A percentile compares a stretch with the other conserved stretches of the same genome.
phyloP scores from a whole-genome alignment of 495 filamentous ascomycete species.

The Annulohypoxylon maeteangense region DNA sequence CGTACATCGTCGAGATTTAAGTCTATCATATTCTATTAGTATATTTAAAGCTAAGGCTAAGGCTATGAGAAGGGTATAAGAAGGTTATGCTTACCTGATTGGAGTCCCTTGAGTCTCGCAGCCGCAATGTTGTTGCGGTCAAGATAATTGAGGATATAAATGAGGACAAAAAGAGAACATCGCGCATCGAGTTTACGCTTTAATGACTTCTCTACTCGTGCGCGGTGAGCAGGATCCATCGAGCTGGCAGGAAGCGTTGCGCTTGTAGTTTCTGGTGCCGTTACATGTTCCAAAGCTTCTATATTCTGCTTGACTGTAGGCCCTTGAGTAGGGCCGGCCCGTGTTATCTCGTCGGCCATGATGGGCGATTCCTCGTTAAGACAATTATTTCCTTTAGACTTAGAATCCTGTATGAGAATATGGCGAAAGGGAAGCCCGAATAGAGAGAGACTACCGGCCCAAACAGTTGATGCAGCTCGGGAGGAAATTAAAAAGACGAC shows the following conservation, averaged over 20 bases:
- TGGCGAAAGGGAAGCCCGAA: not conserved
- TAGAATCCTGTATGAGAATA: not conserved
- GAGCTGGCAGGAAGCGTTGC: slow-evolving; percentile 16
- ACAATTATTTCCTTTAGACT: not conserved
- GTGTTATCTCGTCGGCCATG: slow-evolving; percentile 40
- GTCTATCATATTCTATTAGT: slow-evolving; percentile 19
- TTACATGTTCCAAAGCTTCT: slow-evolving; percentile 28
- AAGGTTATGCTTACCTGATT: slow-evolving; percentile 46
- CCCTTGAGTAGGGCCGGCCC: slow-evolving; percentile 12
- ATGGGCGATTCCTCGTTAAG: not conserved
- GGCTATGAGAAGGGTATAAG: too few relatives aligned
- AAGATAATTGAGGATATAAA: slow-evolving; percentile 83
- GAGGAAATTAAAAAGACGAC: not conserved
- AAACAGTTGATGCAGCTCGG: not conserved
- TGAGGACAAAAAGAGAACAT: slow-evolving; percentile 57
- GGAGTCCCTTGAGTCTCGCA: slow-evolving; percentile 60
- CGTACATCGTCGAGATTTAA: slow-evolving; percentile 48
- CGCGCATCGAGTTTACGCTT: slow-evolving; percentile 57
- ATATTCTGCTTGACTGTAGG: slow-evolving; percentile 21
- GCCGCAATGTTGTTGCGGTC: slow-evolving; percentile 69
- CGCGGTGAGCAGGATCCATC: slow-evolving; percentile 52
- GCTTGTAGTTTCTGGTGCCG: not conserved
- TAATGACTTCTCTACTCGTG: slow-evolving; percentile 52
- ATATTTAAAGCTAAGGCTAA: not conserved
- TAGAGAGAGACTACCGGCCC: not conserved